Evolutionary conservation across 75 land plant species (phyloP), one percentile per base, ranked within the genome.

Genomic region (Gnetum montanum): DNA sequence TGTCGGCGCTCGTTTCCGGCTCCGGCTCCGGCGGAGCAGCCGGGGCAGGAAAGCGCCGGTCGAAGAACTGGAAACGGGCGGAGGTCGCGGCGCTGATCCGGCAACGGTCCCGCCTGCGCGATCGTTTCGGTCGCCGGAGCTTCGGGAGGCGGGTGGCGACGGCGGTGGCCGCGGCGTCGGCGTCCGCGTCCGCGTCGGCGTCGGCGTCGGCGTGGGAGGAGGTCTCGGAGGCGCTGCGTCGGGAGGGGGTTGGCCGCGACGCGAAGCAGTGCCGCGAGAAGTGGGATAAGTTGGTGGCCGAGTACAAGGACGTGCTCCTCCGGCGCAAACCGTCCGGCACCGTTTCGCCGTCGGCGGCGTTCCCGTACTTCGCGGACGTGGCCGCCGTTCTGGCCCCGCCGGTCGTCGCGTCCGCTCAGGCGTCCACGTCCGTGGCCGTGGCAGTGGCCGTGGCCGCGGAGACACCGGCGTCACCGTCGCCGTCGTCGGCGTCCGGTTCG

Each of bases 261-360:
- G 72, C 70, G 3, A 70, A 70, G 20, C 72, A 70, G 53, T 70
- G 72, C 55, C 5, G 72, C 11, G 72, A 70, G 71, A 70, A 70
- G 41, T 70, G 72, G 72, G 72, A 70, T 20, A 70, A 70, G 64
- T 34, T 70, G 31, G 59, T 70, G 71, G 72, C 72, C 15, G 72
- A 64, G 53, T 70, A 70, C 51, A 70, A 65, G 29, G 72, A 70
- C 23, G 72, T 70, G 27, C 45, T 40, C 13, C 67, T 62, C 20
- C 67, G 71, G 8, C 45, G n/a, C n/a, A n/a, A n/a, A n/a, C n/a
- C n/a, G n/a, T n/a, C n/a, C n/a, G n/a, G n/a, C n/a, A n/a, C n/a
- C n/a, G n/a, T n/a, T n/a, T n/a, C n/a, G 54, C 13, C 48, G 70
- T 25, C 59, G 62, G 25, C 72, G 31, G 49, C 46, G 70, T 0